phyloP scores from a whole-genome alignment of 108 stramenopile species.

The Nannochloropsis oceanica region DNA sequence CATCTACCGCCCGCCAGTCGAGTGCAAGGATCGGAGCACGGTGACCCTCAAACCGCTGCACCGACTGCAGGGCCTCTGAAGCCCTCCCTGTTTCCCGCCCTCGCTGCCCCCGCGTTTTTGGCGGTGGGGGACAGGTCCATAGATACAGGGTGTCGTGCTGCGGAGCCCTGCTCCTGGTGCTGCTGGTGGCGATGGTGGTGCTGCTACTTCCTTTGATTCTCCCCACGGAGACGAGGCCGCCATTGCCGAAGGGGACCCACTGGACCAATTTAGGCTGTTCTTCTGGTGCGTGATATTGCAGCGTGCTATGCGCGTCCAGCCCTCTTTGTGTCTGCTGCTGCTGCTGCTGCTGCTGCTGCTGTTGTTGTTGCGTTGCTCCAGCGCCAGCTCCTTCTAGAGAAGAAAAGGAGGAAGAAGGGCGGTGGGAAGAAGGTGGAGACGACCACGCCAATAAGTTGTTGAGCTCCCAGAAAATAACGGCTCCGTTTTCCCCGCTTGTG shows the following conservation, averaged over 20 bases:
- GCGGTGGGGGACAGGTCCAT: not conserved
- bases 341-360: too few relatives aligned
- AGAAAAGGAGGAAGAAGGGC: too few relatives aligned
- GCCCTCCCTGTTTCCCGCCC: not conserved
- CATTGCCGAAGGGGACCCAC: not conserved
- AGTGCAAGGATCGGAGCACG: not conserved
- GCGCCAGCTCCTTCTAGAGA: too few relatives aligned
- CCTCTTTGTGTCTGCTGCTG: too few relatives aligned
- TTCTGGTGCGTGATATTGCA: too few relatives aligned
- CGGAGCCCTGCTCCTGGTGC: not conserved
- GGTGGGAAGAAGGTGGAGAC: too few relatives aligned
- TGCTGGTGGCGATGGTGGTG: not conserved
- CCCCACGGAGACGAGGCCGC: not conserved
- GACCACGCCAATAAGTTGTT: not conserved
- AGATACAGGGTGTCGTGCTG: not conserved
- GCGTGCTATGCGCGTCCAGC: too few relatives aligned
- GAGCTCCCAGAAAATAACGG: not conserved
- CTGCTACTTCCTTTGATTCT: not conserved
- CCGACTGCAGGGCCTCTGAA: not conserved
- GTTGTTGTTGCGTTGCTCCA: too few relatives aligned
- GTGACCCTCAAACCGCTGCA: not conserved
- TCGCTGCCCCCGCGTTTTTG: not conserved
- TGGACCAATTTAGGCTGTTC: not conserved
- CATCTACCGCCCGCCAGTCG: not conserved
- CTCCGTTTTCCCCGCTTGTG: not conserved